Evolutionary conservation across 371 early-diverging fungal species (phyloP).

Genomic region (Syncephalastrum sp.): DNA sequence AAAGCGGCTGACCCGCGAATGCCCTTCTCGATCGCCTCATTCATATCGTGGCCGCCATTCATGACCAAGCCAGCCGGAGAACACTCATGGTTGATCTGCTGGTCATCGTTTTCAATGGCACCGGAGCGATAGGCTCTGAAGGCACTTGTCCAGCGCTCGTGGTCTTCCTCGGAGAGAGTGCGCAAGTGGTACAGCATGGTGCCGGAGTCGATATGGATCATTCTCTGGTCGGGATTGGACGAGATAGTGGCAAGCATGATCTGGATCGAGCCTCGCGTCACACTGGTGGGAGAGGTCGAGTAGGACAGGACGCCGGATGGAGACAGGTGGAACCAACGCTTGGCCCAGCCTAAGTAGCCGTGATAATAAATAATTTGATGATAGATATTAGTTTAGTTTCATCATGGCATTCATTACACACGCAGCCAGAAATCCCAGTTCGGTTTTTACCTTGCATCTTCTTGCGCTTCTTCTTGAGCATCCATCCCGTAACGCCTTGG

Average conservation of each 20-base stretch:
- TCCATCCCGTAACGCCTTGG: constrained; percentile 60
- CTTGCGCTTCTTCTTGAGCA: constrained; percentile 61
- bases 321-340: constrained; percentile 69
- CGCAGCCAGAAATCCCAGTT: background rate
- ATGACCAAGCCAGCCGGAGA: constrained; percentile 5
- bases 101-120: constrained; percentile 5
- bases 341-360: constrained; percentile 63
- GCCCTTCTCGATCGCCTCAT: constrained; percentile 11
- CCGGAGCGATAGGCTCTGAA: constrained; percentile 28
- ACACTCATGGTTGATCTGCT: background rate
- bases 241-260: constrained; percentile 64
- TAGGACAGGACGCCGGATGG: constrained; percentile 63
- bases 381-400: too few species aligned
- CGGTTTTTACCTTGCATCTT: constrained; percentile 68
- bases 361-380: background rate
- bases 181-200: constrained; percentile 77
- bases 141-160: constrained; percentile 62
- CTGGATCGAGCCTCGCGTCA: constrained; percentile 75
- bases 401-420: too few species aligned
- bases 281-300: constrained; percentile 55
- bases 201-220: constrained; percentile 86
- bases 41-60: constrained; percentile 4
- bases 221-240: constrained; percentile 57
- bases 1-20: constrained; percentile 7
- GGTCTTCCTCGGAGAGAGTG: constrained; percentile 63